Evolutionary conservation across 768 basidiomycete species (phyloP).

Genomic region (Naganishia antarctica): DNA sequence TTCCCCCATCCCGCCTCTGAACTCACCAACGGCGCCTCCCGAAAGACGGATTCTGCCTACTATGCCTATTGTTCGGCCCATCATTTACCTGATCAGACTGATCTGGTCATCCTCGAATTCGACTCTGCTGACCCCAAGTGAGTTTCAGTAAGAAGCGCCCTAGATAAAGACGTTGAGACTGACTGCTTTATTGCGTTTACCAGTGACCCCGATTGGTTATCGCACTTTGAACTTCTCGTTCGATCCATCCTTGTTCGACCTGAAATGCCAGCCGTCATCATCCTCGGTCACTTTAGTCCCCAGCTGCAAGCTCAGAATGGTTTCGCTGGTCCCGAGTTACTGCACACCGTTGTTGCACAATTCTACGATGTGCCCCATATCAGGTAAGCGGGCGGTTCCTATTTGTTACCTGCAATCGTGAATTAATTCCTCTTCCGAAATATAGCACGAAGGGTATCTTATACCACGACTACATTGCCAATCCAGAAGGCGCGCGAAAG

Average conservation of each 20-base stretch:
- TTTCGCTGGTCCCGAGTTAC: slow-evolving; percentile 82
- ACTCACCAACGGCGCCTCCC: slow-evolving; percentile 93
- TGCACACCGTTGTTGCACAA: slow-evolving; percentile 84
- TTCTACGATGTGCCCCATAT: slow-evolving; percentile 97
- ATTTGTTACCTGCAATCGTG: neutral
- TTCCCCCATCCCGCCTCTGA: slow-evolving; percentile 98
- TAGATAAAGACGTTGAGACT: neutral
- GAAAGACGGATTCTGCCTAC: slow-evolving; percentile 85
- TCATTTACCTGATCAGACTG: slow-evolving; percentile 87
- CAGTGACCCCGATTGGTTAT: slow-evolving; percentile 67
- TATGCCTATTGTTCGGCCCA: slow-evolving; percentile 91
- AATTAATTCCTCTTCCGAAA: neutral
- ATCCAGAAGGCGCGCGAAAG: slow-evolving; percentile 59
- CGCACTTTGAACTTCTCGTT: slow-evolving; percentile 85
- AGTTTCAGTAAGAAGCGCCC: slow-evolving; percentile 48
- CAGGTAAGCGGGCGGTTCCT: slow-evolving; percentile 52
- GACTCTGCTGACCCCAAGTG: slow-evolving; percentile 84
- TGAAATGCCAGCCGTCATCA: slow-evolving; percentile 83
- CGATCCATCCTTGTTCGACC: slow-evolving; percentile 85
- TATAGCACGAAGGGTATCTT: slow-evolving; percentile 70
- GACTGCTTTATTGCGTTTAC: neutral
- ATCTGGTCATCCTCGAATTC: slow-evolving; percentile 91
- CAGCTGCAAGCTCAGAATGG: slow-evolving; percentile 74
- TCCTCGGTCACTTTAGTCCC: slow-evolving; percentile 92
- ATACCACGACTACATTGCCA: slow-evolving; percentile 73